phyloP scores from a whole-genome alignment of 345 rosid species.

The Brassica cretica region DNA sequence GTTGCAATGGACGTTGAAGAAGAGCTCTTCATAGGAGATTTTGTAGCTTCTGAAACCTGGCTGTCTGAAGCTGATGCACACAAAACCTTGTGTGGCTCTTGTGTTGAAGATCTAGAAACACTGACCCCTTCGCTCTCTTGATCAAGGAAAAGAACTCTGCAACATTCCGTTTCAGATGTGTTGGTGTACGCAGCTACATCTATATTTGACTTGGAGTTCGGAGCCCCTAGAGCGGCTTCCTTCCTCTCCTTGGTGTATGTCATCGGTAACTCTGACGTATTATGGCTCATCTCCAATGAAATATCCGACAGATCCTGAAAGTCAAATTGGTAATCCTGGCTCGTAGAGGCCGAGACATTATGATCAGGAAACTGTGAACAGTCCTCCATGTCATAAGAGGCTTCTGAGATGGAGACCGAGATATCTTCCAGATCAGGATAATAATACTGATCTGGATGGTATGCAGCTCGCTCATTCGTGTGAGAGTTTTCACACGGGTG shows the following conservation, averaged over 20 bases:
- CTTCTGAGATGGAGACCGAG: slow-evolving; percentile 61
- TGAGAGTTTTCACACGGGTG: slow-evolving; percentile 46
- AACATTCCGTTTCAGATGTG: slow-evolving; percentile 82
- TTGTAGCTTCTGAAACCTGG: slow-evolving; percentile 43
- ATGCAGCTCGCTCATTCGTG: slow-evolving; percentile 58
- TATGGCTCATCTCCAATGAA: slow-evolving; percentile 53
- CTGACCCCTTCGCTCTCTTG: slow-evolving; percentile 49
- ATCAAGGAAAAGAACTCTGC: slow-evolving; percentile 75
- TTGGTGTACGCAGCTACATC: slow-evolving; percentile 42
- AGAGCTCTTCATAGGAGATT: slow-evolving; percentile 47
- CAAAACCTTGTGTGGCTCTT: slow-evolving; percentile 43
- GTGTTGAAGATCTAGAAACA: slow-evolving; percentile 46
- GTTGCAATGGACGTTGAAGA: slow-evolving; percentile 46
- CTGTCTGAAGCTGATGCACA: slow-evolving; percentile 47
- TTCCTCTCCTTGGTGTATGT: slow-evolving; percentile 46
- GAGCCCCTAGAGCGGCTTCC: slow-evolving; percentile 43
- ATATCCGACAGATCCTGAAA: slow-evolving; percentile 51
- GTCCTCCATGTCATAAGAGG: slow-evolving; percentile 59
- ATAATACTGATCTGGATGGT: slow-evolving; percentile 60
- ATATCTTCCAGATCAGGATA: slow-evolving; percentile 55
- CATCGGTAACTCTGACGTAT: slow-evolving; percentile 49
- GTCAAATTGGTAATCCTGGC: slow-evolving; percentile 53
- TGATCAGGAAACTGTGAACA: slow-evolving; percentile 55
- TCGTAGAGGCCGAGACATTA: slow-evolving; percentile 45
- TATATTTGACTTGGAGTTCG: slow-evolving; percentile 47